Evolutionary conservation across 2,329 filamentous ascomycete genomes (phyloP), one percentile per base, ranked within the genome.

Genomic region (Neonectria faginata): DNA sequence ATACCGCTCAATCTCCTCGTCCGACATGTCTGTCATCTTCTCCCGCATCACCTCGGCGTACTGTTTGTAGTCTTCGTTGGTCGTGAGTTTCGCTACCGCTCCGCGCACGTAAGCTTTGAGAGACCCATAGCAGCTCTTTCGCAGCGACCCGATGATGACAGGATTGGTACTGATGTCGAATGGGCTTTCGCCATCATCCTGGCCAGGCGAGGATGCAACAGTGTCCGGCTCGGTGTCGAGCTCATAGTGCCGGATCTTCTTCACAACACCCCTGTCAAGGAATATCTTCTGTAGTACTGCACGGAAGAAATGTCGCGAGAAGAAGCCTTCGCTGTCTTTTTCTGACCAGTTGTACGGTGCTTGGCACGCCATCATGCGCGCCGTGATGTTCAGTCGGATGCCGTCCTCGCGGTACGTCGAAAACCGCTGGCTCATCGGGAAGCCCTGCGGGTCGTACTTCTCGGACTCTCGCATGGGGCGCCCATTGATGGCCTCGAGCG

Each of bases 291-390:
- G 96, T 22, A 98, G 83, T 0, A 98, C 84, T 0, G 96, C 93
- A 48, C 96, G 92, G 82, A 91, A 99, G 79, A 96, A 97, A 78
- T 99, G 96, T 0, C 95, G 88, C 0, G 90, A 93, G 82, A 99
- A 98, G 81, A 98, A 99, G 8, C 84, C 85, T 56, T 94, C 91
- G 76, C 92, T 97, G 65, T 97, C 94, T 29, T 85, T 82, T 25
- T 84, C 83, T 2, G 91, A 92, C 96, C 96, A 99, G 81, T 99
- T 99, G 64, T 90, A 85, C 1, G 96, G 94, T 8, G 96, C 96
- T 81, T 99, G 96, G 54, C 97, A 94, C 3, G 95, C 95, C 95
- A 98, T 97, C 91, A 97, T 97, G 48, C 96, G 89, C 1, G 96
- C 94, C 4, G 96, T 99, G 75, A 98, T 97, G 79, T 99, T 98